Conservation (phyloP, 176 grass and related monocot species). For the Oryza coarctata region DNA sequence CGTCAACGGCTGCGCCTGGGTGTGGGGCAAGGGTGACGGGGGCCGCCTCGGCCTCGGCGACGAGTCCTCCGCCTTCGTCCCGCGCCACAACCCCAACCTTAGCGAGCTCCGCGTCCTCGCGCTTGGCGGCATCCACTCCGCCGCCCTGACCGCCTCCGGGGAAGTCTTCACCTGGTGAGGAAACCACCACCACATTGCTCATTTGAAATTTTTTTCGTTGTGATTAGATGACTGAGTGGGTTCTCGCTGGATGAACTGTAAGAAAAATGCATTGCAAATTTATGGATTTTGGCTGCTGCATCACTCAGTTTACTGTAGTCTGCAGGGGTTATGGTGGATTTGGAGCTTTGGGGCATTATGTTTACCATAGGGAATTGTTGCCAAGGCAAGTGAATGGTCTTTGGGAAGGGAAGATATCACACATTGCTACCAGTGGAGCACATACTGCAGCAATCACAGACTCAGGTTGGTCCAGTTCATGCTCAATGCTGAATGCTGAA, state of each 20-base stretch:
- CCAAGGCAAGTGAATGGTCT: constrained; percentile 67
- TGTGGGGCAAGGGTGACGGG: constrained; percentile 96
- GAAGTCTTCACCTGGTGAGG: constrained; percentile 85
- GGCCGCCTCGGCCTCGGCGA: constrained; percentile 78
- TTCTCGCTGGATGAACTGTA: neutral
- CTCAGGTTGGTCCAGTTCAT: constrained; percentile 44
- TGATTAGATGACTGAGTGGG: neutral
- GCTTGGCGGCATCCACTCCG: constrained; percentile 85
- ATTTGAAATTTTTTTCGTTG: neutral
- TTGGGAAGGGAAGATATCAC: constrained; percentile 70
- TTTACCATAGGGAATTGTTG: constrained; percentile 82
- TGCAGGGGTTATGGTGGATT: constrained; percentile 99
- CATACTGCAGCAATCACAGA: constrained; percentile 79
- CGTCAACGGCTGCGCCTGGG: constrained; percentile 67
- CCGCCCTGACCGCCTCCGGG: constrained; percentile 68
- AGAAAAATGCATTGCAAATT: constrained; percentile 16
- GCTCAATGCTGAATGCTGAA: neutral
- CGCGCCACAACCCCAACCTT: constrained; percentile 73
- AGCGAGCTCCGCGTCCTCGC: constrained; percentile 49
- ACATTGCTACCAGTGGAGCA: constrained; percentile 86
- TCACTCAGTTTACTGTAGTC: constrained; percentile 83
- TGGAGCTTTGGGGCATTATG: constrained; percentile 93
- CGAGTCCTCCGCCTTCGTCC: constrained; percentile 64
- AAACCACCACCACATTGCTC: constrained; percentile 42
- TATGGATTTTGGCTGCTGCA: constrained; percentile 48